Evolutionary conservation across 768 basidiomycete species (phyloP).

Genomic region (Arthromyces matolae): DNA sequence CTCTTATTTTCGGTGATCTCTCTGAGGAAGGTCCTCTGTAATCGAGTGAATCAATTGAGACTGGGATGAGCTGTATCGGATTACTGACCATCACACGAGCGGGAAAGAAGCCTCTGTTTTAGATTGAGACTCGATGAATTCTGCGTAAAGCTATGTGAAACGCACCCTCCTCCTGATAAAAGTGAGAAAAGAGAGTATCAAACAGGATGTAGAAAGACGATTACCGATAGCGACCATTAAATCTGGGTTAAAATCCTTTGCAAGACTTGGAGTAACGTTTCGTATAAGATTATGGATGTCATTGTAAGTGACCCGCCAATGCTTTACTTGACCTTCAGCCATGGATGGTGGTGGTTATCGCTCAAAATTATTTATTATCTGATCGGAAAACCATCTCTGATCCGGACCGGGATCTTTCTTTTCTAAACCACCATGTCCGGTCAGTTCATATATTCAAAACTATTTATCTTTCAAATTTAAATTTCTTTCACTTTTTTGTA

Average conservation of each 20-base stretch:
- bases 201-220: conserved; percentile 4
- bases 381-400: conserved; percentile 9
- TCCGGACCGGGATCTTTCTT: conserved; percentile 3
- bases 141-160: conserved; percentile 21
- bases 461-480: not conserved
- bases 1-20: conserved; percentile 65
- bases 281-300: conserved; percentile 89
- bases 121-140: conserved; percentile 13
- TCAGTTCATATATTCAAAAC: conserved; percentile 9
- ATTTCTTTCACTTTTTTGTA: conserved; percentile 12
- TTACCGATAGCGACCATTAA: conserved; percentile 79
- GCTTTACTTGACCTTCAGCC: conserved; percentile 42
- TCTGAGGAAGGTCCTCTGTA: conserved; percentile 81
- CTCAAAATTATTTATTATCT: no score
- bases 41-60: not conserved
- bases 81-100: conserved; percentile 80
- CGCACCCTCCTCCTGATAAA: conserved; percentile 74
- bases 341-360: no score
- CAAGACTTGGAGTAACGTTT: conserved; percentile 61
- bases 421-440: conserved; percentile 24
- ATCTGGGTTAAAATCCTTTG: conserved; percentile 79
- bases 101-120: conserved; percentile 85
- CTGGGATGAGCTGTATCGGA: no score
- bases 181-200: conserved; percentile 9
- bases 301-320: conserved; percentile 80